These are phyloP conservation scores for Colletotrichum musicola DNA, from an alignment of 2,329 filamentous ascomycete genomes.

Conservation along the genomic window DNA sequence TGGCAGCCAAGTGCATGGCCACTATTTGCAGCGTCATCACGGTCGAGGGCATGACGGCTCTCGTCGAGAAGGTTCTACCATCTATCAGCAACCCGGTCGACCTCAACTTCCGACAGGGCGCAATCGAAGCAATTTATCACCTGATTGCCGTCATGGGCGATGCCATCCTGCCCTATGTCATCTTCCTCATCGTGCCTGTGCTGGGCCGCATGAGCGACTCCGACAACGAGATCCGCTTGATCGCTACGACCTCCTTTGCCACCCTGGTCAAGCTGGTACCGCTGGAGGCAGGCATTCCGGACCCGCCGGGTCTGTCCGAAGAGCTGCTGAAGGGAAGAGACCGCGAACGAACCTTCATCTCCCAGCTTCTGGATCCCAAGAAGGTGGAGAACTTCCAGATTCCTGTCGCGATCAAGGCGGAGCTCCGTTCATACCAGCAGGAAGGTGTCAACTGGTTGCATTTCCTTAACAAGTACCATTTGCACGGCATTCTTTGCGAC, in stretches of 20 bases:
- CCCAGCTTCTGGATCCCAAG: constrained; percentile 94
- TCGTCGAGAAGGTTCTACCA: constrained; percentile 93
- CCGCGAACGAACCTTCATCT: constrained; percentile 94
- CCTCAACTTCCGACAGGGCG: constrained; percentile 89
- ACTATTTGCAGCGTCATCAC: constrained; percentile 98
- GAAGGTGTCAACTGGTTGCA: constrained; percentile 99
- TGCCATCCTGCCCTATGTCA: constrained; percentile 94
- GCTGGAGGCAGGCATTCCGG: constrained; percentile 95
- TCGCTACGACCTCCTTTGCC: constrained; percentile 96
- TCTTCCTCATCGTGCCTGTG: constrained; percentile 98
- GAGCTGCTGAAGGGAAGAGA: constrained; percentile 91
- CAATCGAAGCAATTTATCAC: constrained; percentile 95
- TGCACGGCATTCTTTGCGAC: constrained; percentile 98
- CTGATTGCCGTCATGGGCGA: constrained; percentile 99
- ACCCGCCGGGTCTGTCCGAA: constrained; percentile 91
- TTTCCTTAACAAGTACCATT: constrained; percentile 97
- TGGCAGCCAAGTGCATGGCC: constrained; percentile 96
- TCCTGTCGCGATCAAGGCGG: constrained; percentile 96
- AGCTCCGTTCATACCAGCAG: constrained; percentile 96
- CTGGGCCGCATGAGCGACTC: constrained; percentile 98
- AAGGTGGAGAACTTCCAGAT: constrained; percentile 96
- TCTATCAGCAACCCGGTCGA: constrained; percentile 93
- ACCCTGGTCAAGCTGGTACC: constrained; percentile 97
- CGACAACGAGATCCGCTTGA: constrained; percentile 92
- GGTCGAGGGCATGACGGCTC: constrained; percentile 93